A percentile compares a stretch with the other conserved stretches of the same genome.
phyloP scores from a whole-genome alignment of 148 eudicot genomes.

The Euryodendron excelsum region DNA sequence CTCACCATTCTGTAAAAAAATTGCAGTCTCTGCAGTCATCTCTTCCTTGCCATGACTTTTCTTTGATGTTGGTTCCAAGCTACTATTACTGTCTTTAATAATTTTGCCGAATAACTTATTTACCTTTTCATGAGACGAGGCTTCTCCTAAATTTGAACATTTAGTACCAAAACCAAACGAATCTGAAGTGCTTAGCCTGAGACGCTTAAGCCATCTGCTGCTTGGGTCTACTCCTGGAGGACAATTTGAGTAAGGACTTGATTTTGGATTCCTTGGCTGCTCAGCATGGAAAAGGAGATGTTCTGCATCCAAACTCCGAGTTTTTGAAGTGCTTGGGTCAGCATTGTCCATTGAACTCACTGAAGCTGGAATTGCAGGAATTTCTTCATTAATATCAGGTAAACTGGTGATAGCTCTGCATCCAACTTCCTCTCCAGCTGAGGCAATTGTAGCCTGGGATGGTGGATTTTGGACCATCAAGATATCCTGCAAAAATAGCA shows the following conservation, averaged over 20 bases:
- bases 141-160: slow-evolving; percentile 38
- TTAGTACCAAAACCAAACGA: slow-evolving; percentile 47
- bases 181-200: slow-evolving; percentile 45
- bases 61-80: slow-evolving; percentile 18
- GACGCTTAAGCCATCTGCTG: slow-evolving; percentile 77
- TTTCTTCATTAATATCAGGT: slow-evolving; percentile 51
- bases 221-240: slow-evolving; percentile 35
- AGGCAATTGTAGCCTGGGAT: slow-evolving; percentile 19
- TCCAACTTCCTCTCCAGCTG: slow-evolving; percentile 28
- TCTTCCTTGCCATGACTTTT: slow-evolving; percentile 29
- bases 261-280: slow-evolving; percentile 22
- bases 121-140: slow-evolving; percentile 42
- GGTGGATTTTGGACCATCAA: slow-evolving; percentile 17
- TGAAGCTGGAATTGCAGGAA: slow-evolving; percentile 40
- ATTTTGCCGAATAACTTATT: slow-evolving; percentile 27
- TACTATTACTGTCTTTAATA: slow-evolving; percentile 19
- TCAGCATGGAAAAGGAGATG: slow-evolving; percentile 40
- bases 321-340: slow-evolving; percentile 61
- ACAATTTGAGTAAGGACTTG: slow-evolving; percentile 13
- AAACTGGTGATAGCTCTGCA: slow-evolving; percentile 27
- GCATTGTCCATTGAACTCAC: slow-evolving; percentile 38
- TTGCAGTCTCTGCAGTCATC: slow-evolving; percentile 17
- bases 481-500: slow-evolving; percentile 26
- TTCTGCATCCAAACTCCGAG: slow-evolving; percentile 73
- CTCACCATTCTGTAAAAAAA: slow-evolving; percentile 13